phyloP scores from a whole-genome alignment of 495 filamentous ascomycete species.

The Podospora sp. region DNA sequence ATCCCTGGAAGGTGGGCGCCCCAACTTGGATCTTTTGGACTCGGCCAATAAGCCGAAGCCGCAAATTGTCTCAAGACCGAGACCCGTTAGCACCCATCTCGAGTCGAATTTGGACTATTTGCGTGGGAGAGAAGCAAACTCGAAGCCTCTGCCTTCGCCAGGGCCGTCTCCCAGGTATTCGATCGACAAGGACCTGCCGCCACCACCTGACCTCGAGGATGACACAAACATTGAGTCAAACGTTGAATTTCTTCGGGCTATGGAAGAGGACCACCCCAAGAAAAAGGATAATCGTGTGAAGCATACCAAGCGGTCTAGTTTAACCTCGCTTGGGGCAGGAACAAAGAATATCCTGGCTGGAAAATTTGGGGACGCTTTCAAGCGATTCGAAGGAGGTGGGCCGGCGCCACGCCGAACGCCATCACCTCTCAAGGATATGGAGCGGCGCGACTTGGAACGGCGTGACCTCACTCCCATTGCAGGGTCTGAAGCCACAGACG shows the following conservation, averaged over 20 bases:
- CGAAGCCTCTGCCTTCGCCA: slow-evolving; percentile 40
- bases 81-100: slow-evolving; percentile 67
- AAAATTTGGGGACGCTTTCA: slow-evolving; percentile 94
- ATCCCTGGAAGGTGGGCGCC: slow-evolving; percentile 75
- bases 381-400: slow-evolving; percentile 77
- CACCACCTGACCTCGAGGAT: slow-evolving; percentile 52
- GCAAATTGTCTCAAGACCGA: slow-evolving; percentile 24
- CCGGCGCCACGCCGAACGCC: slow-evolving; percentile 51
- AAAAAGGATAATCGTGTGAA: slow-evolving; percentile 71
- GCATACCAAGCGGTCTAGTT: slow-evolving; percentile 78
- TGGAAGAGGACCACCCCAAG: slow-evolving; percentile 73
- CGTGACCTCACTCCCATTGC: slow-evolving; percentile 69
- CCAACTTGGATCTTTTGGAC: slow-evolving; percentile 63
- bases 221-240: slow-evolving; percentile 78
- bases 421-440: slow-evolving; percentile 56
- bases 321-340: slow-evolving; percentile 72
- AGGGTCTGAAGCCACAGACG: slow-evolving; percentile 74
- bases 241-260: slow-evolving; percentile 81
- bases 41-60: slow-evolving; percentile 41
- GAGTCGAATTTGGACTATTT: slow-evolving; percentile 77
- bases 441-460: slow-evolving; percentile 53
- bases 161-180: slow-evolving; percentile 39
- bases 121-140: slow-evolving; percentile 60
- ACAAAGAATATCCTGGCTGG: slow-evolving; percentile 86
- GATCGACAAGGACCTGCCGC: slow-evolving; percentile 41